Conservation (phyloP, 2,329 filamentous ascomycete genomes). For the Clathrospora elynae region DNA sequence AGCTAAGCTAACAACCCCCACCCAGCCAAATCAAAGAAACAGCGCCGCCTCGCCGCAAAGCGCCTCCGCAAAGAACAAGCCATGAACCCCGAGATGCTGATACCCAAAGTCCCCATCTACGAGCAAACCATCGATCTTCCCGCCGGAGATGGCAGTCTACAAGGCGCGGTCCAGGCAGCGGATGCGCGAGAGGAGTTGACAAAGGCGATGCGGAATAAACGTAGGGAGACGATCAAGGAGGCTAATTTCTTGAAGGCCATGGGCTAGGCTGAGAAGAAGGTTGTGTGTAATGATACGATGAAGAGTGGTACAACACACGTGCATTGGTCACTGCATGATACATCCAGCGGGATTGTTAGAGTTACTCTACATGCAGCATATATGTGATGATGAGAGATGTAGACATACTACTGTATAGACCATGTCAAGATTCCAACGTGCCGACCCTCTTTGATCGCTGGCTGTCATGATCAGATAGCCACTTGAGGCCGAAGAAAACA, state of each 20-base stretch:
- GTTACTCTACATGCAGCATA: too few species aligned
- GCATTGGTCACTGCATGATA: too few species aligned
- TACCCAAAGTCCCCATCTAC: slow-evolving; percentile 70
- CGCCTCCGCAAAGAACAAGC: slow-evolving; percentile 66
- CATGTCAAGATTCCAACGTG: too few species aligned
- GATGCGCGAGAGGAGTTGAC: slow-evolving; percentile 66
- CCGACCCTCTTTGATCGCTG: too few species aligned
- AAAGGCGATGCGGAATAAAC: slow-evolving; percentile 73
- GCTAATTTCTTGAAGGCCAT: slow-evolving; percentile 83
- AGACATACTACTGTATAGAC: too few species aligned
- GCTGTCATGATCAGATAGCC: too few species aligned
- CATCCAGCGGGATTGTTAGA: too few species aligned
- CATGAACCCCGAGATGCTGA: slow-evolving; percentile 68
- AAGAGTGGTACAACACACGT: too few species aligned
- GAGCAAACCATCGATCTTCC: slow-evolving; percentile 80
- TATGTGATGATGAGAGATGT: too few species aligned
- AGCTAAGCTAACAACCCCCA: slow-evolving; percentile 2
- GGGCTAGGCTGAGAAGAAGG: too few species aligned
- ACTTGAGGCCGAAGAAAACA: too few species aligned
- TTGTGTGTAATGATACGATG: too few species aligned
- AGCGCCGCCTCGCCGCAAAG: slow-evolving; percentile 72
- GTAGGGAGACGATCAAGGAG: slow-evolving; percentile 80
- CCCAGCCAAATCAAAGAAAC: slow-evolving; percentile 75
- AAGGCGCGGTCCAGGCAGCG: slow-evolving; percentile 54
- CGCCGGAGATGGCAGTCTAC: slow-evolving; percentile 54